Evolutionary conservation across 148 eudicot genomes (phyloP).

Genomic region (Amaranthus hypochondriacus): DNA sequence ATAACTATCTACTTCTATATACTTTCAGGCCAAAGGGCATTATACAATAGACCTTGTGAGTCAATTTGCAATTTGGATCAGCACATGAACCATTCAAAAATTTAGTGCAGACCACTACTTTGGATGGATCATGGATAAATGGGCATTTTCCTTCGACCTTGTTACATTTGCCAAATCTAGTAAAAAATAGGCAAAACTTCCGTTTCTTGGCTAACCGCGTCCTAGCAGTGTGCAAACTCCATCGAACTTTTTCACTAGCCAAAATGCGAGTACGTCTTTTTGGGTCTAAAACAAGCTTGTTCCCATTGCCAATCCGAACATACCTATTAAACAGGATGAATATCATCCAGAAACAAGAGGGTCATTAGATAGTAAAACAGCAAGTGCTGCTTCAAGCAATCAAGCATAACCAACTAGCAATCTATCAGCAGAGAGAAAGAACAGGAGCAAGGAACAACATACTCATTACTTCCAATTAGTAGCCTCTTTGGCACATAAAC

Average conservation of each 20-base stretch:
- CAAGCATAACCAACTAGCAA: slow-evolving; percentile 4
- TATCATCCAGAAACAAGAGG: slow-evolving; percentile 17
- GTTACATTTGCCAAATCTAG: slow-evolving; percentile 94
- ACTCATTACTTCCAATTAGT: slow-evolving; percentile 83
- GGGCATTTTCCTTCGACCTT: slow-evolving; percentile 93
- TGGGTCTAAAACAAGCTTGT: slow-evolving; percentile 88
- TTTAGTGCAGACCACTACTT: slow-evolving; percentile 88
- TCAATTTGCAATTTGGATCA: slow-evolving; percentile 75
- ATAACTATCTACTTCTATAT: background rate
- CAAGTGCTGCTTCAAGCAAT: background rate
- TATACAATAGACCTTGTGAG: slow-evolving; percentile 69
- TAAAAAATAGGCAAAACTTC: slow-evolving; percentile 87
- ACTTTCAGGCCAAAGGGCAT: slow-evolving; percentile 2
- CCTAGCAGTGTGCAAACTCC: slow-evolving; percentile 97
- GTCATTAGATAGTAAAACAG: slow-evolving; percentile 3
- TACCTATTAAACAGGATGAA: slow-evolving; percentile 49
- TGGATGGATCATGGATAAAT: slow-evolving; percentile 81
- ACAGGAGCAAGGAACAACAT: slow-evolving; percentile 31
- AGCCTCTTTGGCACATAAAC: slow-evolving; percentile 76
- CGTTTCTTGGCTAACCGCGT: slow-evolving; percentile 70
- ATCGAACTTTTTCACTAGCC: slow-evolving; percentile 91
- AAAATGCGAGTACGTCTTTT: slow-evolving; percentile 81
- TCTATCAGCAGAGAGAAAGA: background rate
- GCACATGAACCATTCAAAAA: slow-evolving; percentile 74
- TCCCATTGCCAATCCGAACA: slow-evolving; percentile 91